Evolutionary conservation across 306 rosid species (phyloP).

Genomic region (Vigna hirtella): DNA sequence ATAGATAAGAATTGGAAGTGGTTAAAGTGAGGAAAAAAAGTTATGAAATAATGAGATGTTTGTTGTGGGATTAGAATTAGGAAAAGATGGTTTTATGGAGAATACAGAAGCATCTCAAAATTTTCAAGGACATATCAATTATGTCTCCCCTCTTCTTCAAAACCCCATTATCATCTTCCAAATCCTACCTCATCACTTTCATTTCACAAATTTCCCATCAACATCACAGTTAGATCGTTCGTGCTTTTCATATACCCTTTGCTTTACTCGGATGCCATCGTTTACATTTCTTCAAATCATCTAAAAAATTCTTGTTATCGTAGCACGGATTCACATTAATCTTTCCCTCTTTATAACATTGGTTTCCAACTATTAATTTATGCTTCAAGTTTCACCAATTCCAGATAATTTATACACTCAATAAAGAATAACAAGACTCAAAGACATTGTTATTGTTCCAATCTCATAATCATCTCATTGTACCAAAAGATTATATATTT

Average conservation of each 20-base stretch:
- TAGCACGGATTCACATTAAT: conserved; percentile 44
- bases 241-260: conserved; percentile 21
- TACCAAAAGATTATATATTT: conserved; percentile 6
- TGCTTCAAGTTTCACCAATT: conserved; percentile 29
- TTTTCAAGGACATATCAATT: conserved; percentile 75
- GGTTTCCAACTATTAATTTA: conserved; percentile 30
- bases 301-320: conserved; percentile 27
- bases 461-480: neutral
- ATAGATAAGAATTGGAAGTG: neutral
- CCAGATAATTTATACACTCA: conserved; percentile 27
- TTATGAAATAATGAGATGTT: conserved; percentile 46
- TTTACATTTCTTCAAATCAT: conserved; percentile 50
- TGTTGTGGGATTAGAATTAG: conserved; percentile 34
- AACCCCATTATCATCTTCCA: conserved; percentile 53
- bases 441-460: conserved; percentile 9
- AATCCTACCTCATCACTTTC: conserved; percentile 51
- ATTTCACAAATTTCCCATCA: conserved; percentile 63
- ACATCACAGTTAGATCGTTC: conserved; percentile 32
- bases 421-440: neutral
- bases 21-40: conserved; percentile 12
- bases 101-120: conserved; percentile 56
- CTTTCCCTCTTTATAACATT: conserved; percentile 36
- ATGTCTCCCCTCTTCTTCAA: conserved; percentile 66
- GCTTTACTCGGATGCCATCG: conserved; percentile 51
- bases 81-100: conserved; percentile 53